These are phyloP conservation scores for Rhytidiadelphus loreus DNA, from an alignment of 225 moss, liverwort and hornwort species.

Conservation along the genomic window DNA sequence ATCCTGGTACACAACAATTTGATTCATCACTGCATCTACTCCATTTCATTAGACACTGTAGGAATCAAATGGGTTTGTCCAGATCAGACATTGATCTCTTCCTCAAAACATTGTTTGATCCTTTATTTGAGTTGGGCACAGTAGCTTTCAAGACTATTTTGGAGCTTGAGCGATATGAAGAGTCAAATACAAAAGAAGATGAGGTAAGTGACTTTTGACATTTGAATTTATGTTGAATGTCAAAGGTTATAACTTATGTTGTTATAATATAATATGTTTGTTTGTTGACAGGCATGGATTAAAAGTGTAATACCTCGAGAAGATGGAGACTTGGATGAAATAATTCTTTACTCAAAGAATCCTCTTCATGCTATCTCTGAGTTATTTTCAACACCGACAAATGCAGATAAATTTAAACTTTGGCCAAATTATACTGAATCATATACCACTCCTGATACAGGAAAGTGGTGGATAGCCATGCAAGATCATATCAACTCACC, in stretches of 20 bases:
- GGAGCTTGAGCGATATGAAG: background rate
- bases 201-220: background rate
- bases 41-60: background rate
- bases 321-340: no score
- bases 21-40: background rate
- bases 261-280: background rate
- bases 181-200: background rate
- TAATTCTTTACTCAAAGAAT: no score
- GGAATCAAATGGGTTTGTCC: background rate
- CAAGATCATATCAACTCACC: no score
- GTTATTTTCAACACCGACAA: no score
- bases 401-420: no score
- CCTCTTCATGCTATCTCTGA: no score
- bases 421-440: no score
- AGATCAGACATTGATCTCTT: background rate
- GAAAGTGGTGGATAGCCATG: no score
- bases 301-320: no score
- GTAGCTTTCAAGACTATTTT: background rate
- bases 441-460: no score
- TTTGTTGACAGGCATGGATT: background rate
- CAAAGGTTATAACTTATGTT: background rate
- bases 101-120: background rate
- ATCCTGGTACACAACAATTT: background rate
- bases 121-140: background rate
- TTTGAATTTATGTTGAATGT: background rate